These are phyloP conservation scores for Dioscorea cayenensis DNA, from an alignment of 116 monocot species.

Conservation along the genomic window DNA sequence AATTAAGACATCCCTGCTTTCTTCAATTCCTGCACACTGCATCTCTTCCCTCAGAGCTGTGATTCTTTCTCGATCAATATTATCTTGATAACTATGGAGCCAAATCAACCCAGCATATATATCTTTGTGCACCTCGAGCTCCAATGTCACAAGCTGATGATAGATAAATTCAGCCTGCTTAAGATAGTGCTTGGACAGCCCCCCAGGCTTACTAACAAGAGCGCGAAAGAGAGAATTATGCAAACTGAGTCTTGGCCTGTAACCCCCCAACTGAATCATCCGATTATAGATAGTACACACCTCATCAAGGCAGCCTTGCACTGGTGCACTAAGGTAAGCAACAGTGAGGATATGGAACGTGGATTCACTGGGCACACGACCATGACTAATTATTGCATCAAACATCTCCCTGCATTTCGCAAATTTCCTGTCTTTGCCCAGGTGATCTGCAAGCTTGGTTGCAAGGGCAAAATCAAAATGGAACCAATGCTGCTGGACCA, in stretches of 20 bases:
- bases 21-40: conserved; percentile 34
- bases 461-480: conserved; percentile 70
- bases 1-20: conserved; percentile 60
- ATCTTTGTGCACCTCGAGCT: conserved; percentile 58
- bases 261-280: conserved; percentile 88
- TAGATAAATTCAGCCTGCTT: conserved; percentile 88
- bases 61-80: conserved; percentile 61
- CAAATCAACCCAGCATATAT: conserved; percentile 78
- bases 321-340: conserved; percentile 67
- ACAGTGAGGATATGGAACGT: conserved; percentile 78
- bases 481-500: conserved; percentile 75
- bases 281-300: conserved; percentile 76
- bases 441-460: conserved; percentile 73
- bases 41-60: conserved; percentile 56
- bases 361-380: conserved; percentile 72
- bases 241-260: conserved; percentile 65
- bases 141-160: conserved; percentile 52
- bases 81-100: conserved; percentile 91
- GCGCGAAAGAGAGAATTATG: conserved; percentile 85
- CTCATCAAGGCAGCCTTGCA: conserved; percentile 66
- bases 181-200: conserved; percentile 41
- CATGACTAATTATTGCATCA: conserved; percentile 63
- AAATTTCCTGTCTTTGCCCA: conserved; percentile 72
- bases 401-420: conserved; percentile 76
- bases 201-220: conserved; percentile 51